Evolutionary conservation across 257 asterid genomes (phyloP), one percentile per base, ranked within the genome.

Genomic region (Scutellaria minor): DNA sequence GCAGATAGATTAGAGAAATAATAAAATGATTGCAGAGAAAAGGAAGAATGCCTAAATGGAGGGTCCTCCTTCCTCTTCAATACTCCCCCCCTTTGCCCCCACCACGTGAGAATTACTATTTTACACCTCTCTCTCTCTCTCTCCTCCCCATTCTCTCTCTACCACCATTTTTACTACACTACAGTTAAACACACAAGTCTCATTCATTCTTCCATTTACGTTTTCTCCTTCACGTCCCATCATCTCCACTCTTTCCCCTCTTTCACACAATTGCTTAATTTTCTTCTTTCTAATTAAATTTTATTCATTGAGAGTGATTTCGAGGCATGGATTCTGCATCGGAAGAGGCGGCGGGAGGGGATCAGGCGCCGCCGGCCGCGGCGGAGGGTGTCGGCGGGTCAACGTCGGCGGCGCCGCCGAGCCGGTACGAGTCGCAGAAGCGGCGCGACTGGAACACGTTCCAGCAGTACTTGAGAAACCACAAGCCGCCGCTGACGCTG

Each of bases 391-490:
- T 2, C 37, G 65, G 48, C 47, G 56, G 72, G 73, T 65, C 82
- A 64, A 31, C 4, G 37, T 64, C 77, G 37, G 69, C 77, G 64
- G 68, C 74, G 13, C 59, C 81, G 8, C 84, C 74, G 31, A 83
- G 86, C 74, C 86, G 86, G 0, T 83, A 83, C 77, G 86, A 79
- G 77, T 76, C 86, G 9, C 86, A 79, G 69, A 82, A 82, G 75
- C 81, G 86, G 22, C 63, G 86, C 5, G 86, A 79, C 69, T 83
- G 86, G 86, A 83, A 77, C 75, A 83, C 87, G 2, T 83, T 83
- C 79, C 75, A 53, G 10, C 87, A 83, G 76, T 83, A 83, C 59
- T 45, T 83, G 0, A 56, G 45, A 2, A 83, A 80, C 77, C 87
- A 83, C 83, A 83, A 80, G 81, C 87, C 84, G 52, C 87, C 87